Percentiles rank a stretch among this genome's conserved stretches.
Conservation (phyloP, 2,329 filamentous ascomycete genomes). For the Alternaria ventricosa region DNA sequence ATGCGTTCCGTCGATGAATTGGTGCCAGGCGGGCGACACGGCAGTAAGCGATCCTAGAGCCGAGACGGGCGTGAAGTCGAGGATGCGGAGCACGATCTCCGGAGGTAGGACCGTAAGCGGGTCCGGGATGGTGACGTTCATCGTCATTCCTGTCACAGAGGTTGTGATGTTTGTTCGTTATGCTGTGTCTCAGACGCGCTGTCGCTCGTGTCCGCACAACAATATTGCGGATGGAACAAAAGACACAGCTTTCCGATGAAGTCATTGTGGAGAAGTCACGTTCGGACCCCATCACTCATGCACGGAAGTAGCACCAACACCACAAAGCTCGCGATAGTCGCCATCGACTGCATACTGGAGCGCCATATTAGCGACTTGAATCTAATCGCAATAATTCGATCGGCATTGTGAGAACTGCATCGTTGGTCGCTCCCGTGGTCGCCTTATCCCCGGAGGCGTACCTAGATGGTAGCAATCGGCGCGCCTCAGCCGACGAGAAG, state of each 20-base stretch:
- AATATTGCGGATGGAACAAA: background rate
- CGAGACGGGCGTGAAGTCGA: constrained; percentile 10
- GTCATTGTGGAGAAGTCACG: constrained; percentile 16
- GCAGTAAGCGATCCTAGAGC: constrained; percentile 2
- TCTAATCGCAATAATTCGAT: background rate
- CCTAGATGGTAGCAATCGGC: background rate
- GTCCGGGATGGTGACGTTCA: background rate
- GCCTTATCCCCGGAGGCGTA: background rate
- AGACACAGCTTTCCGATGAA: constrained; percentile 8
- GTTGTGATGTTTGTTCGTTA: background rate
- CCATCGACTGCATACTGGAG: background rate
- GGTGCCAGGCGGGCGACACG: constrained; percentile 9
- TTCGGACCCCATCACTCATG: background rate
- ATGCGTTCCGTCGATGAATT: constrained; percentile 11
- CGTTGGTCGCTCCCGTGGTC: background rate
- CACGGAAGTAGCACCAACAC: background rate
- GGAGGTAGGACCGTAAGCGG: constrained; percentile 11
- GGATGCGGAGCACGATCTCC: constrained; percentile 14
- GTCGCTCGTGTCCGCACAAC: background rate
- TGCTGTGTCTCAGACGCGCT: background rate
- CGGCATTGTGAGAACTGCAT: background rate
- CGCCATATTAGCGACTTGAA: background rate
- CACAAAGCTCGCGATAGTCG: background rate
- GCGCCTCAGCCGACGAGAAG: background rate
- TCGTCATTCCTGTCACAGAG: background rate